Evolutionary conservation across 2,329 filamentous ascomycete species (phyloP), one percentile per base, ranked within the genome.

Genomic region (Neopestalotiopsis rosae): DNA sequence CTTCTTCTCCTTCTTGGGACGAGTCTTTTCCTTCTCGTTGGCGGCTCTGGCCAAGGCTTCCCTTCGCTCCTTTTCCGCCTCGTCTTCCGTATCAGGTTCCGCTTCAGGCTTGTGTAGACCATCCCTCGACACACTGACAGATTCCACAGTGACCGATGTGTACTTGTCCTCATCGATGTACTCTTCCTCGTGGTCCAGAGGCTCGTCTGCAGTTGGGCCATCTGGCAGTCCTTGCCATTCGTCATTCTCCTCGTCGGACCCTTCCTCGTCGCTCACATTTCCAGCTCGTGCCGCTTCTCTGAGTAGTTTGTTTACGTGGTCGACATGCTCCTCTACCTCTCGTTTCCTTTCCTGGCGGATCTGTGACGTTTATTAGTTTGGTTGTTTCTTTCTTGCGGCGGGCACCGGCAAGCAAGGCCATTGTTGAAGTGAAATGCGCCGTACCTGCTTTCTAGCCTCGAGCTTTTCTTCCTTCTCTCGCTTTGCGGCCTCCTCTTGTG

Each of bases 141-240:
- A 92, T 79, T 98, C 95, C 1, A 99, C 91, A 0, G 94, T 98
- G 32, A 99, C 96, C 0, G 94, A 97, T 0, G 96, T 98, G 79
- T 94, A 98, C 78, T 92, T 93, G 80, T 98, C 95, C 79, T 98
- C 96, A 79, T 99, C 96, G 72, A 98, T 89, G 81, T 98, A 99
- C 80, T 98, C 94, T 73, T 95, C 94, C 79, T 97, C 93, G 74
- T 94, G 90, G 77, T 97, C 91, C 59, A 96, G 82, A 28, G 89
- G 86, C 52, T 86, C 79, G 58, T 72, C 75, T 6, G 40, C 24
- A 28, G 24, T 58, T 13, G 82, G 81, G 45, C 79, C 72, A 61
- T 92, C 90, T 24, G 86, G 83, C 66, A 94, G 86, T 0, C 92
- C 93, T 65, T 85, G 85, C 90, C 91, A 94, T 74, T 90, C 83